phyloP scores from a whole-genome alignment of 306 rosid genomes.

The Vicia sativa region DNA sequence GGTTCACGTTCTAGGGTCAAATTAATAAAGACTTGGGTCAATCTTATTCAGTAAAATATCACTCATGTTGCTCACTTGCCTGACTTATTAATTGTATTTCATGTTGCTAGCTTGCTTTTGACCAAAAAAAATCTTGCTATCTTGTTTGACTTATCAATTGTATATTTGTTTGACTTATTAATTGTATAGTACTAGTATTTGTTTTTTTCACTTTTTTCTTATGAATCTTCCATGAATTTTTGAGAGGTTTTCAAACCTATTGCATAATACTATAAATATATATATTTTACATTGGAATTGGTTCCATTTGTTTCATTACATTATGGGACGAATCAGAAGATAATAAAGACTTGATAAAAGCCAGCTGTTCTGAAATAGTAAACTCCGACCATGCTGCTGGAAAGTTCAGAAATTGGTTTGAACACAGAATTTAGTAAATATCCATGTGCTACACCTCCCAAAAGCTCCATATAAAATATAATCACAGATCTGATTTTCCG shows the following conservation, averaged over 20 bases:
- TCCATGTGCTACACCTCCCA: conserved; percentile 45
- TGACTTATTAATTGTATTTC: not conserved
- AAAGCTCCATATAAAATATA: conserved; percentile 20
- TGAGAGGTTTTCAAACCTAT: not conserved
- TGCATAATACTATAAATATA: not conserved
- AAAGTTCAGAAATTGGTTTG: conserved; percentile 39
- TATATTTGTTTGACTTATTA: not conserved
- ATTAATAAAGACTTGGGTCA: conserved; percentile 1
- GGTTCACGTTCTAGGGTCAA: not conserved
- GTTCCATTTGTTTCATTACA: not conserved
- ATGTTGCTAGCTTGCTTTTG: conserved; percentile 5
- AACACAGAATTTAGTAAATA: conserved; percentile 30
- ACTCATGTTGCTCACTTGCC: not conserved
- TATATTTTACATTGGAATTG: too few relatives aligned
- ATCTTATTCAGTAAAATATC: conserved; percentile 25
- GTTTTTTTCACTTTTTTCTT: conserved; percentile 13
- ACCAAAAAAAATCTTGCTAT: not conserved
- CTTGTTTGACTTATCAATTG: conserved; percentile 2
- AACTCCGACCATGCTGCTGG: conserved; percentile 34
- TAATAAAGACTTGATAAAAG: conserved; percentile 7
- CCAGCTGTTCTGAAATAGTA: conserved; percentile 40
- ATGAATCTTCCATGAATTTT: not conserved
- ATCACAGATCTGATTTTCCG: conserved; percentile 48
- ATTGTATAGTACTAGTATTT: too few relatives aligned
- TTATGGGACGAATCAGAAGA: conserved; percentile 32